phyloP scores from a whole-genome alignment of 208 protist species.

The Trypanosoma avium region DNA sequence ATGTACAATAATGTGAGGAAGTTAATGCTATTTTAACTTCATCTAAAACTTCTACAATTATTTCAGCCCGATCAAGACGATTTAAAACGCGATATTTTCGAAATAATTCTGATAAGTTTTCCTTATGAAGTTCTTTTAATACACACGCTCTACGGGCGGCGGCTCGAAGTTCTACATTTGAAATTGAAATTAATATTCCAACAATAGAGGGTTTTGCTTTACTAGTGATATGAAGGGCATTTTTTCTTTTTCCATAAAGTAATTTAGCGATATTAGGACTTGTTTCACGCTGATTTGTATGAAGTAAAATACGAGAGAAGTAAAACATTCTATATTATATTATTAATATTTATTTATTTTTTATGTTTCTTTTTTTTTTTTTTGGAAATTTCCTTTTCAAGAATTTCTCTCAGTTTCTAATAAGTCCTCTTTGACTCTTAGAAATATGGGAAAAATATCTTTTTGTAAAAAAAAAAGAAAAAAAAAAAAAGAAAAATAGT shows the following conservation, averaged over 20 bases:
- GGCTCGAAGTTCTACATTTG: constrained; percentile 35
- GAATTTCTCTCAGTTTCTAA: no score
- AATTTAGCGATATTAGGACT: constrained; percentile 58
- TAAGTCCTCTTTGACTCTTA: no score
- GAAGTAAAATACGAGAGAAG: background rate
- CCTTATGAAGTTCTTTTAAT: constrained; percentile 52
- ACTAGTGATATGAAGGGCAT: constrained; percentile 57
- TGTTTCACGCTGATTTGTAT: background rate
- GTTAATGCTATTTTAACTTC: constrained; percentile 42
- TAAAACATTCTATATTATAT: no score
- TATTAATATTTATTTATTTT: background rate
- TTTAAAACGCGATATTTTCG: constrained; percentile 63
- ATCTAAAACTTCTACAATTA: constrained; percentile 45
- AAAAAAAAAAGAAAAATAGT: no score
- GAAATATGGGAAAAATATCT: no score
- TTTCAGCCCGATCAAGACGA: constrained; percentile 74
- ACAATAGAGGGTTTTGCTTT: constrained; percentile 47
- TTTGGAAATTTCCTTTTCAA: background rate
- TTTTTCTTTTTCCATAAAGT: constrained; percentile 85
- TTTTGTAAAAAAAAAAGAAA: no score
- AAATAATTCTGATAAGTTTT: constrained; percentile 49
- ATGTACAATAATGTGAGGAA: constrained; percentile 68
- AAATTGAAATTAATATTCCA: constrained; percentile 43
- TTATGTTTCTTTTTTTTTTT: background rate
- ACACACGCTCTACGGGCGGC: constrained; percentile 46